Evolutionary conservation across 139 green algal genomes (phyloP).

Genomic region (Haematococcus sp.): DNA sequence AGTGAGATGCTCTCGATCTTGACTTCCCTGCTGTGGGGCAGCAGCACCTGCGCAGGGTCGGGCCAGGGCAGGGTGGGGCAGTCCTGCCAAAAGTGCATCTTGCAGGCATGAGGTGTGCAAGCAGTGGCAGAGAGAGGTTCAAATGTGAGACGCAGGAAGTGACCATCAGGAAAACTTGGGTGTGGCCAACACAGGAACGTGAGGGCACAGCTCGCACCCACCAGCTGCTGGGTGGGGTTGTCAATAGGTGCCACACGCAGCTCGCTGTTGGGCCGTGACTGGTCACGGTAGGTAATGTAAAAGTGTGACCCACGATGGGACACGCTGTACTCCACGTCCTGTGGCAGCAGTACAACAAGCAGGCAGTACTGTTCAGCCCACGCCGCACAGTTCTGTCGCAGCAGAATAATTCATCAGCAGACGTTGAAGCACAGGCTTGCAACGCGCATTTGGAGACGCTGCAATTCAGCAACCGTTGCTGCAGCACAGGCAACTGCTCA

Average conservation of each 20-base stretch:
- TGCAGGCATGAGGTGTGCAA: too few relatives aligned
- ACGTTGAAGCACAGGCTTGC: not conserved
- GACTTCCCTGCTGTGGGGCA: conserved; percentile 72
- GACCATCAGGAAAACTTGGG: too few relatives aligned
- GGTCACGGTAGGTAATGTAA: conserved; percentile 60
- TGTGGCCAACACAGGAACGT: too few relatives aligned
- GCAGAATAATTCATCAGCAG: too few relatives aligned
- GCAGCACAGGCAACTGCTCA: not conserved
- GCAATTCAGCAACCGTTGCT: not conserved
- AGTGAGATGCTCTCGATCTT: conserved; percentile 72
- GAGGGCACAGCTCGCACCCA: not conserved
- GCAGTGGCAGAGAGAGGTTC: too few relatives aligned
- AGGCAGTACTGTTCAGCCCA: not conserved
- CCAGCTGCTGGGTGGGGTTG: conserved; percentile 34
- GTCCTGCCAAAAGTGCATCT: not conserved
- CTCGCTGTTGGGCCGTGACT: conserved; percentile 76
- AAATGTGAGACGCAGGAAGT: too few relatives aligned
- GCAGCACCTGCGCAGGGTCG: conserved; percentile 51
- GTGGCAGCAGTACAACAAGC: not conserved
- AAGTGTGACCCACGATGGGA: conserved; percentile 40
- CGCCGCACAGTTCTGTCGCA: too few relatives aligned
- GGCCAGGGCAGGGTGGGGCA: not conserved
- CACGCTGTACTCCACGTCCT: conserved; percentile 71
- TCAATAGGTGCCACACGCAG: conserved; percentile 56
- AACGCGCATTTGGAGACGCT: not conserved